Percentiles rank a stretch among this genome's conserved stretches.
phyloP scores from a whole-genome alignment of 2,329 filamentous ascomycete genomes.

The Aureobasidium vineae region DNA sequence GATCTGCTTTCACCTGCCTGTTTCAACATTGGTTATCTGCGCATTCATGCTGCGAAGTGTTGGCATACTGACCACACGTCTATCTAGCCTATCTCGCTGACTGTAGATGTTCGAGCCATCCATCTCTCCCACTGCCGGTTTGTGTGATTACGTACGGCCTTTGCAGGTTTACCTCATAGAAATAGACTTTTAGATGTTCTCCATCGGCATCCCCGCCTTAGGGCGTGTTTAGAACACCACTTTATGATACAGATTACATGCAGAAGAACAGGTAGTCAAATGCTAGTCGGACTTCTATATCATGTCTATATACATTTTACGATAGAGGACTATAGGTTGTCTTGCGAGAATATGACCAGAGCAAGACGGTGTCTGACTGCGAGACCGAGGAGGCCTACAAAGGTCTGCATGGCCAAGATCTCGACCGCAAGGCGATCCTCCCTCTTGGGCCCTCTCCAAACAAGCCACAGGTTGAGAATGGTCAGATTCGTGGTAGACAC shows the following conservation, averaged over 20 bases:
- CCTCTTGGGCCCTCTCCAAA: slow-evolving; percentile 87
- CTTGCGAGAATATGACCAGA: slow-evolving; percentile 81
- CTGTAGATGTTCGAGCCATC: not conserved
- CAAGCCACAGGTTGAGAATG: slow-evolving; percentile 91
- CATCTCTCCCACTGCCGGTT: not conserved
- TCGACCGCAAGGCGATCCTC: slow-evolving; percentile 81
- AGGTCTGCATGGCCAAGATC: slow-evolving; percentile 73
- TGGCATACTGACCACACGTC: not conserved
- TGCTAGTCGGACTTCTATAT: not conserved
- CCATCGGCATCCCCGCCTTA: not conserved
- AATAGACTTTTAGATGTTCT: not conserved
- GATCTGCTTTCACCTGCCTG: not conserved
- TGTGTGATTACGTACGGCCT: not conserved
- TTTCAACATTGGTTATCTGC: not conserved
- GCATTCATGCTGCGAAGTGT: not conserved
- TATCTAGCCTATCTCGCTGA: not conserved
- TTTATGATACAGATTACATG: not conserved
- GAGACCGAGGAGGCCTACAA: slow-evolving; percentile 75
- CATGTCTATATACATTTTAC: not conserved
- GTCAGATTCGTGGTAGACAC: slow-evolving; percentile 86
- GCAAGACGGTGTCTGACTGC: slow-evolving; percentile 84
- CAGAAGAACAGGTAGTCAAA: too few relatives aligned
- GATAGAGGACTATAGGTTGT: slow-evolving; percentile 52
- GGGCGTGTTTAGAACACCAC: slow-evolving; percentile 2
- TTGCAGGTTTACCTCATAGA: not conserved